Evolutionary conservation across 768 basidiomycete species (phyloP).

Genomic region (Kwoniella sp.): DNA sequence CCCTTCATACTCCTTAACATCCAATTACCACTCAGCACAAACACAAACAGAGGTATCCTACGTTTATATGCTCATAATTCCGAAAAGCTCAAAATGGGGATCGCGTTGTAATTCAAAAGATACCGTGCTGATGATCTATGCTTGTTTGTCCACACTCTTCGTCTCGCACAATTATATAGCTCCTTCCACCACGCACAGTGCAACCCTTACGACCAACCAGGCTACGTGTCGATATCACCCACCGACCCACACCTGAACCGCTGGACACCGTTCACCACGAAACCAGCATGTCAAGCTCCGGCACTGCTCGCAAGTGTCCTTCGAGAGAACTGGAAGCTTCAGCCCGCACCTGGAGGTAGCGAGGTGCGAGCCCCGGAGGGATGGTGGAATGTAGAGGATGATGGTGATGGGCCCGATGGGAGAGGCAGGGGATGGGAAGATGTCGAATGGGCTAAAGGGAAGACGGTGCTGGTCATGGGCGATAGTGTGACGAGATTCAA

Average conservation of each 20-base stretch:
- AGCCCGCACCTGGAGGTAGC: background rate
- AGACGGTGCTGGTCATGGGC: constrained; percentile 40
- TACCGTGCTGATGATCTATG: too few relatives aligned
- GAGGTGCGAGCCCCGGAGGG: constrained; percentile 8
- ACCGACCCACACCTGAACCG: constrained; percentile 31
- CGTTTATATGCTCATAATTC: too few relatives aligned
- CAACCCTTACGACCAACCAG: constrained; percentile 34
- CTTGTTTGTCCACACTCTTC: too few relatives aligned
- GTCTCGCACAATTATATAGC: too few relatives aligned
- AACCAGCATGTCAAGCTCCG: constrained; percentile 12
- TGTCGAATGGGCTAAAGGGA: constrained; percentile 31
- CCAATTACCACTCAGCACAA: too few relatives aligned
- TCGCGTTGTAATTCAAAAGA: too few relatives aligned
- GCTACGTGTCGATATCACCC: constrained; percentile 24
- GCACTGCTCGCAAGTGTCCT: constrained; percentile 24
- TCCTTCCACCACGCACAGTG: background rate
- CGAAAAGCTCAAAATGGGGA: too few relatives aligned
- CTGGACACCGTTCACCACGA: constrained; percentile 26
- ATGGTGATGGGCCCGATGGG: constrained; percentile 7
- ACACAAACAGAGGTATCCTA: too few relatives aligned
- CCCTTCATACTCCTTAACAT: too few relatives aligned
- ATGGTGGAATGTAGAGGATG: constrained; percentile 8
- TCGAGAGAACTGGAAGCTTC: constrained; percentile 5
- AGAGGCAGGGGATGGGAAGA: constrained; percentile 22
- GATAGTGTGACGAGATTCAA: constrained; percentile 38